Evolutionary conservation across 352 stramenopile species (phyloP).

Genomic region (Albugo laibachii): DNA sequence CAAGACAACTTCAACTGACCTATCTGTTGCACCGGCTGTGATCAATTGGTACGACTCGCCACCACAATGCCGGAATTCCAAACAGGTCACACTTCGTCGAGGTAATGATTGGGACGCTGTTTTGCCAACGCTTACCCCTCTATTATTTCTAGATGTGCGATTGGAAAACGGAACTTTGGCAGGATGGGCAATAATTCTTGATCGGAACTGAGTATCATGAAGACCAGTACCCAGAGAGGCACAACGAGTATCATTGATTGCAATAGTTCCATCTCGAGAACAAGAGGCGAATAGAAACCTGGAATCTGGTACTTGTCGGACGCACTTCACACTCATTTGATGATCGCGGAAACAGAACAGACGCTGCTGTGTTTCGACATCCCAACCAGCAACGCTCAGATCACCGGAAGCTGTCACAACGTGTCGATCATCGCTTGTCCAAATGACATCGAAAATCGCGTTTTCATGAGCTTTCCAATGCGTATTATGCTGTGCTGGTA

Average conservation of each 20-base stretch:
- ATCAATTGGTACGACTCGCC: slow-evolving; percentile 19
- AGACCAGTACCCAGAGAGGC: neutral
- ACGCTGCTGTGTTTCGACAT: slow-evolving; percentile 20
- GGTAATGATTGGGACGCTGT: slow-evolving; percentile 7
- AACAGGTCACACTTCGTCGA: slow-evolving; percentile 40
- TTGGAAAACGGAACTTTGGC: neutral
- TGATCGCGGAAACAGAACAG: slow-evolving; percentile 22
- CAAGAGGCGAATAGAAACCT: slow-evolving; percentile 28
- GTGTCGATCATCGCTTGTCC: slow-evolving; percentile 23
- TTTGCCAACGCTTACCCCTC: slow-evolving; percentile 12
- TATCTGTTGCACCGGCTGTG: slow-evolving; percentile 34
- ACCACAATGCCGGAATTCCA: slow-evolving; percentile 22
- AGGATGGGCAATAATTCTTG: neutral
- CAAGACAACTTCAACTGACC: slow-evolving; percentile 3
- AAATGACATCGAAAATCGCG: slow-evolving; percentile 49
- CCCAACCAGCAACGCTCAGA: slow-evolving; percentile 25
- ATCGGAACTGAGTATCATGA: neutral
- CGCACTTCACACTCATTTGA: slow-evolving; percentile 59
- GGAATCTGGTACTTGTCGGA: slow-evolving; percentile 21
- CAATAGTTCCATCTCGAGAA: slow-evolving; percentile 32
- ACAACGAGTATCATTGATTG: slow-evolving; percentile 30
- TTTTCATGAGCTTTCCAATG: slow-evolving; percentile 36
- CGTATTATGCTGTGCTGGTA: neutral
- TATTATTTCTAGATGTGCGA: slow-evolving; percentile 10
- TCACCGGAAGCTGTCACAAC: slow-evolving; percentile 41